Evolutionary conservation across 306 rosid genomes (phyloP).

Genomic region (Urtica urens): DNA sequence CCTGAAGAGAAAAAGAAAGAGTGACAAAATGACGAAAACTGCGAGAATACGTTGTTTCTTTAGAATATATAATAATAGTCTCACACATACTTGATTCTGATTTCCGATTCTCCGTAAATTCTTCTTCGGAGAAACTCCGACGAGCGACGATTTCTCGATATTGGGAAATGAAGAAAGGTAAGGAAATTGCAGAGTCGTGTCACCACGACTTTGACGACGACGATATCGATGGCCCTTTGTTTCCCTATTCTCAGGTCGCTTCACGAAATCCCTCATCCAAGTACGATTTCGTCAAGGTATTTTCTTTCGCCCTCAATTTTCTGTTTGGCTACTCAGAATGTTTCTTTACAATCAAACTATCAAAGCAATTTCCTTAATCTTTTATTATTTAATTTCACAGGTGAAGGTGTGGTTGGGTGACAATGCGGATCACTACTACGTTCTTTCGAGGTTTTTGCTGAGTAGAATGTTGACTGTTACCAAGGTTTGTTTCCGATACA

Average conservation of each 20-base stretch:
- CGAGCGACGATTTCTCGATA: background rate
- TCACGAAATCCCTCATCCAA: conserved; percentile 84
- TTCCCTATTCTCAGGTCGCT: conserved; percentile 26
- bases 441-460: conserved; percentile 82
- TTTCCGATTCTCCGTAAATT: no score
- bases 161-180: conserved; percentile 28
- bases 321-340: conserved; percentile 6
- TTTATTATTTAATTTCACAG: conserved; percentile 16
- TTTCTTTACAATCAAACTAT: background rate
- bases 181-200: conserved; percentile 20
- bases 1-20: conserved; percentile 21
- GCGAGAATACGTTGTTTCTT: no score
- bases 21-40: no score
- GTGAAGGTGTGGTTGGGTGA: conserved; percentile 98
- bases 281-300: conserved; percentile 88
- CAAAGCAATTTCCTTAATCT: background rate
- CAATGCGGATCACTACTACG: conserved; percentile 92
- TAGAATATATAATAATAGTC: no score
- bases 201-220: conserved; percentile 17
- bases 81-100: no score
- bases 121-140: no score
- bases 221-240: conserved; percentile 19
- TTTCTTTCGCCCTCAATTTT: background rate
- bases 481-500: conserved; percentile 42
- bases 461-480: conserved; percentile 88